phyloP scores from a whole-genome alignment of 257 asterid species.

The Fraxinus anomala region DNA sequence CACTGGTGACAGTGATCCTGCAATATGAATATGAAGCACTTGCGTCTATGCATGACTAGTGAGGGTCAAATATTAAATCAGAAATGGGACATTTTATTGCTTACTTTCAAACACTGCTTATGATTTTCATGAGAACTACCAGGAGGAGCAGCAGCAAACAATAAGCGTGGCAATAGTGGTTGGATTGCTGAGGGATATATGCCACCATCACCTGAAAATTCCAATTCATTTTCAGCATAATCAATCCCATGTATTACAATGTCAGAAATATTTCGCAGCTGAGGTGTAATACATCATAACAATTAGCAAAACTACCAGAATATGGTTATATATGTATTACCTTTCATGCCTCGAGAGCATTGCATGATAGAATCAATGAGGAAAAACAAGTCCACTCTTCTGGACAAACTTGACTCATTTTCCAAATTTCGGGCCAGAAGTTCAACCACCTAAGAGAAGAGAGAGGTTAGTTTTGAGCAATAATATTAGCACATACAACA shows the following conservation, averaged over 20 bases:
- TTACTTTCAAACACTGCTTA: slow-evolving; percentile 86
- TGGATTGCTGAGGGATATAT: slow-evolving; percentile 82
- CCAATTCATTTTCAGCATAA: slow-evolving; percentile 25
- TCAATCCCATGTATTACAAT: not conserved
- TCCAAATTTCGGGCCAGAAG: slow-evolving; percentile 57
- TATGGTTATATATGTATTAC: slow-evolving; percentile 30
- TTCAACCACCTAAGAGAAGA: slow-evolving; percentile 61
- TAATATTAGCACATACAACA: slow-evolving; percentile 9
- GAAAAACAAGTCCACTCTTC: slow-evolving; percentile 82
- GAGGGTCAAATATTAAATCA: slow-evolving; percentile 15
- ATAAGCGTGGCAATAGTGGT: slow-evolving; percentile 68
- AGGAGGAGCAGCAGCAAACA: slow-evolving; percentile 93
- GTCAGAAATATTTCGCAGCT: slow-evolving; percentile 10
- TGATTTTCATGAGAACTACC: slow-evolving; percentile 78
- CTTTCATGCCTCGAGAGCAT: slow-evolving; percentile 75
- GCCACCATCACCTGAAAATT: slow-evolving; percentile 73
- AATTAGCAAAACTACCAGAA: slow-evolving; percentile 14
- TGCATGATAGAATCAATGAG: slow-evolving; percentile 89
- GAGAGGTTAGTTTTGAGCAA: slow-evolving; percentile 1
- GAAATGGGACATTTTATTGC: slow-evolving; percentile 28
- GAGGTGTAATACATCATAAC: slow-evolving; percentile 1
- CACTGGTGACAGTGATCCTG: not conserved
- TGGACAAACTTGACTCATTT: slow-evolving; percentile 63
- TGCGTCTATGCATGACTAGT: not conserved
- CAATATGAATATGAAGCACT: not conserved